Conservation (phyloP, 257 asterid genomes). For the Solanum clarkiae region DNA sequence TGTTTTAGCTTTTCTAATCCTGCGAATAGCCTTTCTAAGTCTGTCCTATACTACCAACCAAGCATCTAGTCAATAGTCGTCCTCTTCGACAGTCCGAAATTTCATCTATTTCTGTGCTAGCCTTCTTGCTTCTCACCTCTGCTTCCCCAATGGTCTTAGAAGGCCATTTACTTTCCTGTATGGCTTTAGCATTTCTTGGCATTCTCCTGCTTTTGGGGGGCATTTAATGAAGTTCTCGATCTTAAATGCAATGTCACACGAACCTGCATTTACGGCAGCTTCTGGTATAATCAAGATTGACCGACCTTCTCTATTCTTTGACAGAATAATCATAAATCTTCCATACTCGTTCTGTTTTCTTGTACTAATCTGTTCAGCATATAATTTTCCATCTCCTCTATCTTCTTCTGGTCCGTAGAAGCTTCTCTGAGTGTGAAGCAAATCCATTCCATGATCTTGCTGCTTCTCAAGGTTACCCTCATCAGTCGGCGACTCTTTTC, state of each 20-base stretch:
- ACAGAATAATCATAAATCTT: background rate
- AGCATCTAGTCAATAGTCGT: background rate
- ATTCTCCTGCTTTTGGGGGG: background rate
- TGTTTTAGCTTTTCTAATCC: background rate
- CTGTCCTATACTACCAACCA: background rate
- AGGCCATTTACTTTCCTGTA: background rate
- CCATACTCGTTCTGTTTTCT: background rate
- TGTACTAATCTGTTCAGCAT: background rate
- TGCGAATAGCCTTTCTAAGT: background rate
- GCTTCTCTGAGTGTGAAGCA: background rate
- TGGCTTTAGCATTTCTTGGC: background rate
- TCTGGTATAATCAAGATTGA: background rate
- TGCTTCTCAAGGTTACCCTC: background rate
- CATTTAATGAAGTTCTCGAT: background rate
- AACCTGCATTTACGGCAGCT: background rate
- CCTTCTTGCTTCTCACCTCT: background rate
- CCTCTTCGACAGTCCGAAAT: background rate
- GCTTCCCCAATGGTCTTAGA: background rate
- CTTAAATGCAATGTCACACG: background rate
- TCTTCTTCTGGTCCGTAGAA: background rate
- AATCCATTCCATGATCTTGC: background rate
- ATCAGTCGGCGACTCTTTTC: background rate
- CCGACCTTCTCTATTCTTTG: background rate
- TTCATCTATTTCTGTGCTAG: background rate
- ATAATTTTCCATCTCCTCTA: background rate